Evolutionary conservation across 345 rosid species (phyloP).

Genomic region (Pistacia integerrima): DNA sequence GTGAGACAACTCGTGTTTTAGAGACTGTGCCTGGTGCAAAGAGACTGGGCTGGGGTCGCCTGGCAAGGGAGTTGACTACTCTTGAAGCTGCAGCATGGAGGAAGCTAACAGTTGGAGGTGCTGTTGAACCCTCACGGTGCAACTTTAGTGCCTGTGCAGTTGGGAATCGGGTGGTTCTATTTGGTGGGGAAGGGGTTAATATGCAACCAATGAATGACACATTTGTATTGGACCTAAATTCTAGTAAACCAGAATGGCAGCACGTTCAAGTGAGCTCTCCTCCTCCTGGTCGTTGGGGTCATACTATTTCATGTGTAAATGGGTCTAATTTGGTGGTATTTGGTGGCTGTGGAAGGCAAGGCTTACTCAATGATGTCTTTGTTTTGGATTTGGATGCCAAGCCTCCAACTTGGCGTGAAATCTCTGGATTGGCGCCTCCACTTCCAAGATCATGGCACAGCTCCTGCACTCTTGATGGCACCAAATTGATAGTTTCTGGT

Average conservation of each 20-base stretch:
- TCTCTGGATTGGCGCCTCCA: constrained; percentile 85
- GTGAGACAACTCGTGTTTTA: constrained; percentile 68
- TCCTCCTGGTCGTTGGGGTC: constrained; percentile 94
- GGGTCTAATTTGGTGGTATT: constrained; percentile 83
- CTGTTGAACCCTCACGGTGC: constrained; percentile 88
- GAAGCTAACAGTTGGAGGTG: constrained; percentile 84
- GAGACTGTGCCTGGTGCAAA: constrained; percentile 85
- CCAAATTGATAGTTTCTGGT: constrained; percentile 83
- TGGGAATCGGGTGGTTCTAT: constrained; percentile 81
- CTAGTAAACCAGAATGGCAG: constrained; percentile 80
- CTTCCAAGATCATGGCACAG: constrained; percentile 94
- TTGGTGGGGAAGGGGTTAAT: constrained; percentile 91
- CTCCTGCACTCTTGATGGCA: constrained; percentile 93
- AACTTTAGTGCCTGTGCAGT: constrained; percentile 94
- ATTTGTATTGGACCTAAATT: constrained; percentile 76
- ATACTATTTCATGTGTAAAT: constrained; percentile 77
- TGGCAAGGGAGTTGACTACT: constrained; percentile 85
- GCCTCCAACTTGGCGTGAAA: constrained; percentile 88
- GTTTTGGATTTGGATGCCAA: constrained; percentile 82
- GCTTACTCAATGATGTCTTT: constrained; percentile 82
- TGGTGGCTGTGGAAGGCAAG: constrained; percentile 93
- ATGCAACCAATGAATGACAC: constrained; percentile 98
- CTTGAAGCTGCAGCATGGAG: constrained; percentile 93
- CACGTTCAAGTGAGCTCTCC: constrained; percentile 87
- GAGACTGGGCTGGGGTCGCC: constrained; percentile 81